Conservation (phyloP, 441 rosid species). For the California macrophylla region DNA sequence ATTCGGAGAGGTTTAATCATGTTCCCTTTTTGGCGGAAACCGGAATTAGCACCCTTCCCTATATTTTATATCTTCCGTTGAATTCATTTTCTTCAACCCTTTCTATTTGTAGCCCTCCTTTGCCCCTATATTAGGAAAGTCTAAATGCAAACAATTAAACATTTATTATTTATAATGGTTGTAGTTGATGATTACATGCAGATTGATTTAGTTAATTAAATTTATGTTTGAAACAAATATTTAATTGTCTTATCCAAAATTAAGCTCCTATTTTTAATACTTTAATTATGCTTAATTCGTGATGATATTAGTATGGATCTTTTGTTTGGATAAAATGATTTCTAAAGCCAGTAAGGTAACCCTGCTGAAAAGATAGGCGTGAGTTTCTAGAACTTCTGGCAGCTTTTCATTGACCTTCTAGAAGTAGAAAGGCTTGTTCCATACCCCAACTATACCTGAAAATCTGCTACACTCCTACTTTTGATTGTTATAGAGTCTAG, state of each 20-base stretch:
- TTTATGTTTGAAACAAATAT: too few species aligned
- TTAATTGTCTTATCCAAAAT: too few species aligned
- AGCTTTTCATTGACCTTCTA: background rate
- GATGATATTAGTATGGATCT: background rate
- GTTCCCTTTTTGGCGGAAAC: background rate
- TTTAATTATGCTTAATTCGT: background rate
- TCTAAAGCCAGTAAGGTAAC: background rate
- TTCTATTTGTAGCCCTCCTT: background rate
- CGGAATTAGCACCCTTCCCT: background rate
- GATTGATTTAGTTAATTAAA: background rate
- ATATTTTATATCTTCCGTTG: background rate
- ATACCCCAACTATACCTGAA: background rate
- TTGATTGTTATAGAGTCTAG: background rate
- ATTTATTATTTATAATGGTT: too few species aligned
- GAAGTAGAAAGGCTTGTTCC: background rate
- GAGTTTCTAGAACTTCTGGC: background rate
- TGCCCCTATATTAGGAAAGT: slow-evolving; percentile 1
- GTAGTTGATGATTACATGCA: background rate
- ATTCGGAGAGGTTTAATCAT: background rate
- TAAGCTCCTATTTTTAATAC: background rate
- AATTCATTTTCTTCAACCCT: background rate
- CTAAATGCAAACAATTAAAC: too few species aligned
- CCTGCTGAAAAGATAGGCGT: background rate
- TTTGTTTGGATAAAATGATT: background rate
- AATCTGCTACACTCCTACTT: background rate